These are phyloP conservation scores for Vanilla planifolia DNA, from an alignment of 106 monocot genomes.

Conservation along the genomic window DNA sequence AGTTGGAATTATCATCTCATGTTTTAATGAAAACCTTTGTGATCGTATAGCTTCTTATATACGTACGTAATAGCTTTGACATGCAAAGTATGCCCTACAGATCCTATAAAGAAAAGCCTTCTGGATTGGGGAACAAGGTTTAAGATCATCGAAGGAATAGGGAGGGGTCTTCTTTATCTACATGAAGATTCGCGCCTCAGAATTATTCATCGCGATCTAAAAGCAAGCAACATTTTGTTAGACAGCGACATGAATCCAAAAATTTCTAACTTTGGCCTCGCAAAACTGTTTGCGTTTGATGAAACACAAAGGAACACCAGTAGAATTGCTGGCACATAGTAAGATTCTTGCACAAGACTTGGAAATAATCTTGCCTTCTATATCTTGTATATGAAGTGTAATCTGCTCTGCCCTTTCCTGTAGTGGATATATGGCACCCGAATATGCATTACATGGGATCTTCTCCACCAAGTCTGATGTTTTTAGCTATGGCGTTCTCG, in stretches of 20 bases:
- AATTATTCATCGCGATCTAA: slow-evolving; percentile 16
- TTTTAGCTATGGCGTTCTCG: not conserved
- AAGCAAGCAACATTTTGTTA: slow-evolving; percentile 17
- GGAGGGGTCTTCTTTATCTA: slow-evolving; percentile 12
- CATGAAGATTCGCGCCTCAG: slow-evolving; percentile 14
- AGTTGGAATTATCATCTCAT: too few relatives aligned
- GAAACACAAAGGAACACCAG: not conserved
- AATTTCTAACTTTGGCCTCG: slow-evolving; percentile 8
- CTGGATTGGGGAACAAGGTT: slow-evolving; percentile 12
- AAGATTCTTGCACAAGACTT: not conserved
- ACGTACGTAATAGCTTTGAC: not conserved
- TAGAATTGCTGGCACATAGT: slow-evolving; percentile 7
- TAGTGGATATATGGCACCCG: slow-evolving; percentile 4
- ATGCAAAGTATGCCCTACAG: not conserved
- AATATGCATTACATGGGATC: not conserved
- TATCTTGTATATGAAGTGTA: not conserved
- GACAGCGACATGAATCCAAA: slow-evolving; percentile 14
- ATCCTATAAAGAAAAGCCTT: not conserved
- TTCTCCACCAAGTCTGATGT: slow-evolving; percentile 1
- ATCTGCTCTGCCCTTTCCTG: not conserved
- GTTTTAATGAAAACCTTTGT: too few relatives aligned
- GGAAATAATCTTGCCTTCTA: not conserved
- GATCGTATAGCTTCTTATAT: too few relatives aligned
- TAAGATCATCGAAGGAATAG: slow-evolving; percentile 13
- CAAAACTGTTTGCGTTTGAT: not conserved